A percentile compares a stretch with the other conserved stretches of the same genome.
Evolutionary conservation across 164 flowering plant genomes (phyloP).

Genomic region (Stephania yunnanensis): DNA sequence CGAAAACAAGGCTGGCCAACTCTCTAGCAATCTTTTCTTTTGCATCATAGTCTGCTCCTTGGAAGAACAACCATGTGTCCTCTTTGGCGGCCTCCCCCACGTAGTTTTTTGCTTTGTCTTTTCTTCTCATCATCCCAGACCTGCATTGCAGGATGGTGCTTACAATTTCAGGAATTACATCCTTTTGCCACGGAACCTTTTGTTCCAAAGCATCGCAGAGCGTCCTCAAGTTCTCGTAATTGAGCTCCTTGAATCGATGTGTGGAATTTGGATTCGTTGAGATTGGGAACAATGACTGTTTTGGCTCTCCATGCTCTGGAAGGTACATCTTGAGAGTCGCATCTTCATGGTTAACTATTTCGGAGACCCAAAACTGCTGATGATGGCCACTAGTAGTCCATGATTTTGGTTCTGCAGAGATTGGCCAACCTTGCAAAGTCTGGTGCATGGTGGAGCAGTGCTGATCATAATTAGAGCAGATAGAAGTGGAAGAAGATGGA

Average conservation of each 20-base stretch:
- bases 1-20: constrained; percentile 66
- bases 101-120: constrained; percentile 20
- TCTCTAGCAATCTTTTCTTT: constrained; percentile 72
- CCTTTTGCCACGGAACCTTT: constrained; percentile 79
- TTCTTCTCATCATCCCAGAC: constrained; percentile 63
- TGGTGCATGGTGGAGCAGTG: constrained; percentile 29
- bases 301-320: constrained; percentile 31
- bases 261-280: constrained; percentile 41
- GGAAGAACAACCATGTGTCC: constrained; percentile 87
- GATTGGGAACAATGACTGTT: constrained; percentile 40
- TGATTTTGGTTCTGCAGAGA: constrained; percentile 24
- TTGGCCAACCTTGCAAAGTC: constrained; percentile 41
- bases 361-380: constrained; percentile 32
- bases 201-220: constrained; percentile 63
- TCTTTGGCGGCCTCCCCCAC: constrained; percentile 35
- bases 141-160: constrained; percentile 63
- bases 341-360: constrained; percentile 18
- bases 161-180: constrained; percentile 61
- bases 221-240: constrained; percentile 45
- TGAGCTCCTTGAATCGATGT: constrained; percentile 60
- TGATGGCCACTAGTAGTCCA: constrained; percentile 23
- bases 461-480: constrained; percentile 49
- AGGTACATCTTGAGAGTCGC: constrained; percentile 34
- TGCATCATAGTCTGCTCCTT: constrained; percentile 61
- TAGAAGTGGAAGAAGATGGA: constrained; percentile 53